These are phyloP conservation scores for Dichotomopilus funicola DNA, from an alignment of 2,329 filamentous ascomycete genomes.

Conservation along the genomic window DNA sequence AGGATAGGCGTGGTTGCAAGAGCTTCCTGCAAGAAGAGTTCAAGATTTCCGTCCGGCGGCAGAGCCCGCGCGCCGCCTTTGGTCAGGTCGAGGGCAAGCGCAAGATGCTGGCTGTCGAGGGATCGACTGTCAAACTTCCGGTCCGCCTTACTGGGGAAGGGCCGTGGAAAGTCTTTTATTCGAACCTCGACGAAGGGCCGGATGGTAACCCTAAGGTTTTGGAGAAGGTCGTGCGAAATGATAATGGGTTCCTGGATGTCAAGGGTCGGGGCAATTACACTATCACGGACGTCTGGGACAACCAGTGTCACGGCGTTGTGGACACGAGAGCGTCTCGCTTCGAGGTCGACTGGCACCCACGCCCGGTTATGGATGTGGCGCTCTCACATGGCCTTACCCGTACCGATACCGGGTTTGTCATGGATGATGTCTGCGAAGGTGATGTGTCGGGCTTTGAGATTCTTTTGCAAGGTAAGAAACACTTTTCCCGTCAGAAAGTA, in stretches of 20 bases:
- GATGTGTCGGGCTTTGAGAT: constrained; percentile 88
- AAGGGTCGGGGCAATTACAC: constrained; percentile 68
- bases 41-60: constrained; percentile 79
- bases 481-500: background rate
- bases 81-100: constrained; percentile 77
- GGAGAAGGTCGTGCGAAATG: constrained; percentile 43
- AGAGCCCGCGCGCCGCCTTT: constrained; percentile 81
- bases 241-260: constrained; percentile 65
- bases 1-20: constrained; percentile 80
- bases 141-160: constrained; percentile 77
- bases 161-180: constrained; percentile 76
- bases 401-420: constrained; percentile 53
- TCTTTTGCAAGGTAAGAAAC: constrained; percentile 59
- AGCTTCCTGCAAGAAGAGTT: constrained; percentile 77
- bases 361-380: constrained; percentile 64
- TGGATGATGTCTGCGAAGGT: constrained; percentile 85
- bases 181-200: constrained; percentile 53
- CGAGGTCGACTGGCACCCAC: constrained; percentile 75
- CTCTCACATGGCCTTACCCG: constrained; percentile 56
- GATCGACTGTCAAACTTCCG: constrained; percentile 66
- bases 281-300: constrained; percentile 70
- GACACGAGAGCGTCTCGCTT: constrained; percentile 70
- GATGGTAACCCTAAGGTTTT: constrained; percentile 33
- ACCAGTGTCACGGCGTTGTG: constrained; percentile 73
- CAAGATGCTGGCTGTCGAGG: constrained; percentile 68